Evolutionary conservation across 2,329 filamentous ascomycete species (phyloP).

Genomic region (Teratosphaeriaceae sp.): DNA sequence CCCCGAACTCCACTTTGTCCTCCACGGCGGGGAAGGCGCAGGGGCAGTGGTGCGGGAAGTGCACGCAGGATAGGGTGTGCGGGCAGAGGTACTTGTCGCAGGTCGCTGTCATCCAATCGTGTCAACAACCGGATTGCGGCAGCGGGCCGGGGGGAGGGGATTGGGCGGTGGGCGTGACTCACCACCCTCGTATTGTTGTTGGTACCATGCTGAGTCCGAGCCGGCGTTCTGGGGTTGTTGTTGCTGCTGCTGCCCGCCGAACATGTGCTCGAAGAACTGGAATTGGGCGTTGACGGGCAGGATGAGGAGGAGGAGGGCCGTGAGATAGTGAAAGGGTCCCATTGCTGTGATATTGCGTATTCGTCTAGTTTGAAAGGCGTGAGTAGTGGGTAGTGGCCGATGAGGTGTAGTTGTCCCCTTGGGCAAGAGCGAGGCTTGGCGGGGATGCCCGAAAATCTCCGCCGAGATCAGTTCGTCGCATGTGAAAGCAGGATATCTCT

Average conservation of each 20-base stretch:
- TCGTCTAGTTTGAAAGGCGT: too few relatives aligned
- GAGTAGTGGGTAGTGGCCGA: neutral
- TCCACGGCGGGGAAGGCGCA: constrained; percentile 68
- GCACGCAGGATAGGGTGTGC: constrained; percentile 87
- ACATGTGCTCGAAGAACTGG: constrained; percentile 98
- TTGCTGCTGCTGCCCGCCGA: constrained; percentile 54
- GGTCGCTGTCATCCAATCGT: too few relatives aligned
- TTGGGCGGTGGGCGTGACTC: too few relatives aligned
- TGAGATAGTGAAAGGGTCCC: constrained; percentile 28
- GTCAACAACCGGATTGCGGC: too few relatives aligned
- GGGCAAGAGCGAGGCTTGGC: neutral
- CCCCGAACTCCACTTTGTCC: constrained; percentile 62
- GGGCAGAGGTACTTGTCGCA: constrained; percentile 95
- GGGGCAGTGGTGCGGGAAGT: constrained; percentile 95
- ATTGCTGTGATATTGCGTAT: constrained; percentile 17
- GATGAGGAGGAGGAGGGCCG: constrained; percentile 52
- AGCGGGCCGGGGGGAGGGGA: too few relatives aligned
- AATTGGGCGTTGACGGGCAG: constrained; percentile 68
- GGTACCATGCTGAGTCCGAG: constrained; percentile 78
- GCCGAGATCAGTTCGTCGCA: neutral
- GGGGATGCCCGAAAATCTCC: neutral
- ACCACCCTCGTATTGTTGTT: constrained; percentile 63
- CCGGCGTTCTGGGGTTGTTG: constrained; percentile 69
- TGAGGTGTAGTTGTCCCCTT: constrained; percentile 5
- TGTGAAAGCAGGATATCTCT: too few relatives aligned